Conservation (phyloP, 2,329 filamentous ascomycete species). For the Colletotrichum nymphaeae region DNA sequence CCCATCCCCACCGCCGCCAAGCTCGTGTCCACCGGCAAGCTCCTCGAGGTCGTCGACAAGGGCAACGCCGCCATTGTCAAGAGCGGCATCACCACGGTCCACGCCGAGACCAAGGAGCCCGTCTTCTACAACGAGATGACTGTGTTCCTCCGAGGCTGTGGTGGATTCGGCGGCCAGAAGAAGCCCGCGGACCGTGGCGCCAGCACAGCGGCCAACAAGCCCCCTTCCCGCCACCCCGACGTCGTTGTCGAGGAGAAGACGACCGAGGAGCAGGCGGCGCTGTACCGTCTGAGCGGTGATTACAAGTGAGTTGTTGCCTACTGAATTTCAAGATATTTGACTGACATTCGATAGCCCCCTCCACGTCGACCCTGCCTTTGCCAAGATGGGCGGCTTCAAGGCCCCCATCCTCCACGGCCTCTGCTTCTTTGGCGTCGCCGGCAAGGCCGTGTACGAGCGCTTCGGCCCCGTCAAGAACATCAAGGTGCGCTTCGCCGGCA, state of each 20-base stretch:
- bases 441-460: conserved; percentile 87
- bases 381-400: conserved; percentile 95
- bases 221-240: conserved; percentile 82
- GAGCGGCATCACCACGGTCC: conserved; percentile 82
- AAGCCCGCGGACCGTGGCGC: conserved; percentile 83
- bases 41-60: conserved; percentile 97
- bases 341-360: conserved; percentile 70
- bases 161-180: conserved; percentile 87
- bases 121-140: conserved; percentile 97
- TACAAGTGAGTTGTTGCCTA: conserved; percentile 70
- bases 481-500: conserved; percentile 91
- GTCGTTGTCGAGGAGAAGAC: conserved; percentile 87
- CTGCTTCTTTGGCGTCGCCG: conserved; percentile 91
- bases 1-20: conserved; percentile 88
- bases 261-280: conserved; percentile 87
- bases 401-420: conserved; percentile 96
- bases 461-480: conserved; percentile 90
- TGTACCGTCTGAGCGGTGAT: conserved; percentile 95
- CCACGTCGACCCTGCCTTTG: conserved; percentile 94
- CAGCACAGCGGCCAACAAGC: conserved; percentile 81
- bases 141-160: conserved; percentile 91
- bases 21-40: conserved; percentile 79
- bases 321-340: neutral
- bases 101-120: conserved; percentile 86
- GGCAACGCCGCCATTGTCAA: conserved; percentile 88